A percentile compares a stretch with the other conserved stretches of the same genome.
Evolutionary conservation across 2,329 filamentous ascomycete genomes (phyloP).

Genomic region (Xylariales sp.): DNA sequence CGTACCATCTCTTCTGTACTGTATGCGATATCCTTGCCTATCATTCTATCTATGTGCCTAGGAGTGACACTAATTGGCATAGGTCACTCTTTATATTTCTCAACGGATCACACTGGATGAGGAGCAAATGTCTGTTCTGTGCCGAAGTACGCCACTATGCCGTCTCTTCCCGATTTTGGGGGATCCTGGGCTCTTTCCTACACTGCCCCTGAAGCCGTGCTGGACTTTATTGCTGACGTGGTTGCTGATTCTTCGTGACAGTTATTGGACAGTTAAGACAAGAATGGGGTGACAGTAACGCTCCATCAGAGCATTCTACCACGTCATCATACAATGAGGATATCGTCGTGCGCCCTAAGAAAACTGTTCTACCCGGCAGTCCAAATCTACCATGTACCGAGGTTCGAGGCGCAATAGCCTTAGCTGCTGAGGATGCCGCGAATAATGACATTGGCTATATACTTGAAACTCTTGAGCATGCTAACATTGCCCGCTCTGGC

Average conservation of each 20-base stretch:
- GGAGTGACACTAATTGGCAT: background rate
- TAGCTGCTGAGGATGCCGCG: background rate
- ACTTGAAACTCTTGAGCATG: slow-evolving; percentile 1
- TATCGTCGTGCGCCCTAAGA: background rate
- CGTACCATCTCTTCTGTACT: slow-evolving; percentile 27
- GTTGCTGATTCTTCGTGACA: slow-evolving; percentile 5
- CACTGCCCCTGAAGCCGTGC: background rate
- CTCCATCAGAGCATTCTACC: background rate
- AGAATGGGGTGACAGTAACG: slow-evolving; percentile 19
- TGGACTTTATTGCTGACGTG: background rate
- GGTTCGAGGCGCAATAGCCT: background rate
- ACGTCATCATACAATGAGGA: background rate
- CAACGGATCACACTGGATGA: slow-evolving; percentile 14
- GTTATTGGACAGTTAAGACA: slow-evolving; percentile 16
- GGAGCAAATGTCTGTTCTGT: slow-evolving; percentile 23
- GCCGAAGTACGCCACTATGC: slow-evolving; percentile 13
- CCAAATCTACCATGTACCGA: background rate
- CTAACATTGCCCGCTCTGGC: slow-evolving; percentile 3
- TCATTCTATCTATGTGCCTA: background rate
- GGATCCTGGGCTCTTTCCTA: background rate
- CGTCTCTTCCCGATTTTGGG: background rate
- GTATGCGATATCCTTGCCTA: background rate
- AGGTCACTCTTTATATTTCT: slow-evolving; percentile 27
- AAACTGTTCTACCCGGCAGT: background rate
- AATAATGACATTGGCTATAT: background rate